Percentiles rank a stretch among this genome's conserved stretches.
These are phyloP conservation scores for Acaromyces ingoldii DNA, from an alignment of 1,284 basidiomycete species.

Conservation along the genomic window DNA sequence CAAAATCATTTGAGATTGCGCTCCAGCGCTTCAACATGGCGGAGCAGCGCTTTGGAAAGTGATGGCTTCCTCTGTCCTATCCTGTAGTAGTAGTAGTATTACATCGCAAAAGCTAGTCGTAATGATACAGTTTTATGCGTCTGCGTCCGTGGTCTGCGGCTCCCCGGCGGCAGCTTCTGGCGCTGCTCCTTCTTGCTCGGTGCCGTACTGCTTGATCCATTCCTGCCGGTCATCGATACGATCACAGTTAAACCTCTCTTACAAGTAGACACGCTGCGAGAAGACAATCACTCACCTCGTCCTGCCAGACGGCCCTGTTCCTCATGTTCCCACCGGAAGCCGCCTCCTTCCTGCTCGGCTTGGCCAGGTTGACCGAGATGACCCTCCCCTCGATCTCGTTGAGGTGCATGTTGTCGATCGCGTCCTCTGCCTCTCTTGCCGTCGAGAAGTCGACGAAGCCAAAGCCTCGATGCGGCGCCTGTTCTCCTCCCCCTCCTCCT, in stretches of 20 bases:
- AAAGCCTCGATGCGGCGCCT: constrained; percentile 10
- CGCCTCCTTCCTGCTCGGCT: constrained; percentile 7
- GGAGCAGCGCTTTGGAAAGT: constrained; percentile 4
- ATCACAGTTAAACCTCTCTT: neutral
- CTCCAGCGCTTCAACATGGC: neutral
- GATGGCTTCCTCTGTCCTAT: no score
- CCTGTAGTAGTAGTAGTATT: no score
- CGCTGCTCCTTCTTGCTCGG: neutral
- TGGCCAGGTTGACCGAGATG: constrained; percentile 16
- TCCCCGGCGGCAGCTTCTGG: no score
- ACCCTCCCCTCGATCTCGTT: constrained; percentile 12
- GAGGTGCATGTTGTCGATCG: constrained; percentile 23
- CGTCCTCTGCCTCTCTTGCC: constrained; percentile 11
- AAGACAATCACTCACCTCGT: constrained; percentile 9
- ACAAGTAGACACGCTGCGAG: neutral
- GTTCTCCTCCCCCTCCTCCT: neutral
- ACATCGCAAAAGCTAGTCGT: no score
- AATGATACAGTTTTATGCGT: no score
- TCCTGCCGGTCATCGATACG: constrained; percentile 6
- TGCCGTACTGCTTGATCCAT: constrained; percentile 17
- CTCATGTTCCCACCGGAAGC: no score
- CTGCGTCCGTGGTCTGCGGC: no score
- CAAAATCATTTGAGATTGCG: constrained; percentile 1
- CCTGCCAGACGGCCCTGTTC: constrained; percentile 16
- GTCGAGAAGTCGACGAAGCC: constrained; percentile 15